Evolutionary conservation across 2,329 filamentous ascomycete genomes (phyloP).

Genomic region (Phialophora expanda): DNA sequence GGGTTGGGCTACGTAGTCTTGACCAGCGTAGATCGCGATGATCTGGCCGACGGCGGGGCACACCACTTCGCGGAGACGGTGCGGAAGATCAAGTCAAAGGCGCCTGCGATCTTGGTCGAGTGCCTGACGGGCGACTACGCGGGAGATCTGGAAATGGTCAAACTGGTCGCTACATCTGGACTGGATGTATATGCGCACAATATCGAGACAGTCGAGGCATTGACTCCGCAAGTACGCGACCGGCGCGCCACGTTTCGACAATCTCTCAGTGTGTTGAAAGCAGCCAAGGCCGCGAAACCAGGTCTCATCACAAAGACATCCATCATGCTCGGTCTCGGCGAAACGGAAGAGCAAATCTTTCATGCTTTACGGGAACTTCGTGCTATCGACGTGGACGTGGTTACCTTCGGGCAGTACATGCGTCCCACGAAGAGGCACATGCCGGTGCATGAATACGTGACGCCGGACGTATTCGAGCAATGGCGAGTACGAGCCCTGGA

Average conservation of each 20-base stretch:
- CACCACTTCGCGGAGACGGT: slow-evolving; percentile 93
- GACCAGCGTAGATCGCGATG: slow-evolving; percentile 91
- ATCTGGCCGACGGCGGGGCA: slow-evolving; percentile 85
- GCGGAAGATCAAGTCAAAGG: slow-evolving; percentile 85
- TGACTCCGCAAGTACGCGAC: slow-evolving; percentile 90
- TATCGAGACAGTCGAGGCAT: slow-evolving; percentile 87
- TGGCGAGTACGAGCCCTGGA: slow-evolving; percentile 91
- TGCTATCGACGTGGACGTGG: slow-evolving; percentile 82
- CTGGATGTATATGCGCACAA: slow-evolving; percentile 98
- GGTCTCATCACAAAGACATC: slow-evolving; percentile 97
- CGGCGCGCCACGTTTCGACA: slow-evolving; percentile 87
- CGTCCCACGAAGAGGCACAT: slow-evolving; percentile 97
- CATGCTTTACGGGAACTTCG: slow-evolving; percentile 80
- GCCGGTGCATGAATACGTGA: slow-evolving; percentile 94
- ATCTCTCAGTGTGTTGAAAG: slow-evolving; percentile 76
- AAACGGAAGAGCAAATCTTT: slow-evolving; percentile 85
- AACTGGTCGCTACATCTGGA: slow-evolving; percentile 80
- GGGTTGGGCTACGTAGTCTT: slow-evolving; percentile 94
- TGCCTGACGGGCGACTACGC: slow-evolving; percentile 75
- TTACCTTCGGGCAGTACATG: slow-evolving; percentile 99
- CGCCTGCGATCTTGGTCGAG: slow-evolving; percentile 52
- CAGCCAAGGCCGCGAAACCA: slow-evolving; percentile 77
- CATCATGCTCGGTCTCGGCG: slow-evolving; percentile 93
- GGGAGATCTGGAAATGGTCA: slow-evolving; percentile 86
- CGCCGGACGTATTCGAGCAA: slow-evolving; percentile 85